phyloP scores from a whole-genome alignment of 2,329 filamentous ascomycete genomes.

The Diplodia seriata region DNA sequence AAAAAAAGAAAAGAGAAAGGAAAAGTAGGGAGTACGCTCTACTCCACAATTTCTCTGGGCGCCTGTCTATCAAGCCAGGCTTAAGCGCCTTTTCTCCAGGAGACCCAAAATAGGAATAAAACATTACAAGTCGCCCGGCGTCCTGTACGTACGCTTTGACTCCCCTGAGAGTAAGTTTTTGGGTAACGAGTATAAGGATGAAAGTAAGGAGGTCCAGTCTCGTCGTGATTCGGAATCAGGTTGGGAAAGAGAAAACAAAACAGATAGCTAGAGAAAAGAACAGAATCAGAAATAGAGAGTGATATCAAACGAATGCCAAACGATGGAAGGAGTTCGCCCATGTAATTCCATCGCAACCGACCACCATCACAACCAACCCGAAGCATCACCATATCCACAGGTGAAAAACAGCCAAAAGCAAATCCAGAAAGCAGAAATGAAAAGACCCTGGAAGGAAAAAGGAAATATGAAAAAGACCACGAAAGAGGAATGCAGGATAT shows the following conservation, averaged over 20 bases:
- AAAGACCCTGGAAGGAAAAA: conserved; percentile 5
- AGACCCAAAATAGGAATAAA: conserved; percentile 14
- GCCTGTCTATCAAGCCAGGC: neutral
- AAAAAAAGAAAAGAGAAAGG: neutral
- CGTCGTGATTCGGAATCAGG: conserved; percentile 30
- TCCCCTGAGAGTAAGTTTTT: conserved; percentile 14
- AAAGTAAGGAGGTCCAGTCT: conserved; percentile 28
- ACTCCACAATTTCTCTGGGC: conserved; percentile 6
- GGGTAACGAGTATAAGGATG: conserved; percentile 2
- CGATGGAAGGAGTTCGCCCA: conserved; percentile 27
- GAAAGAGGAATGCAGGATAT: conserved; percentile 22
- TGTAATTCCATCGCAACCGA: conserved; percentile 23
- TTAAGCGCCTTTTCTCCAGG: conserved; percentile 3
- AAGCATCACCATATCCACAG: conserved; percentile 27
- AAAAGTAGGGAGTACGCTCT: neutral
- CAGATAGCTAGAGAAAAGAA: conserved; percentile 13
- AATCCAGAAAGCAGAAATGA: neutral
- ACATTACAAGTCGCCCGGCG: conserved; percentile 32
- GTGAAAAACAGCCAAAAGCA: conserved; percentile 17
- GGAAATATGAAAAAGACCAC: conserved; percentile 1
- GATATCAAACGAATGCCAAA: conserved; percentile 31
- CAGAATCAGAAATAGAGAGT: conserved; percentile 22
- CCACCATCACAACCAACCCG: conserved; percentile 12
- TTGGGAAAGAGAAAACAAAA: conserved; percentile 7
- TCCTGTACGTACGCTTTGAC: conserved; percentile 25